These are phyloP conservation scores for Zygoascus sp. DNA, from an alignment of 1,139 yeast genomes.

Conservation along the genomic window DNA sequence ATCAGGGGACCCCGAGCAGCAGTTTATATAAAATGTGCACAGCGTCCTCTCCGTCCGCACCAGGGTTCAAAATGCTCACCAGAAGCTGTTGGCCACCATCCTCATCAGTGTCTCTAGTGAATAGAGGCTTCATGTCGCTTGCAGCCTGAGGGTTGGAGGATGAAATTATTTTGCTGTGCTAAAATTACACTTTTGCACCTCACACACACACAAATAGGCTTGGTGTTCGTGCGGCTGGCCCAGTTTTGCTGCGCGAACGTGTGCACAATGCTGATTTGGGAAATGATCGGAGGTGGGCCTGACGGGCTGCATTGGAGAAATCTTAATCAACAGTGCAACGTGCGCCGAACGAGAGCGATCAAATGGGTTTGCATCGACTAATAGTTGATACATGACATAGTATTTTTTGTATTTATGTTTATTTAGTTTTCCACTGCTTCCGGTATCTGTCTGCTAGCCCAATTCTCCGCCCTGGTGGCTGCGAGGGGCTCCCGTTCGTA, in stretches of 20 bases:
- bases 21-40: background rate
- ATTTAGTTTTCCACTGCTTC: too few species aligned
- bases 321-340: too few species aligned
- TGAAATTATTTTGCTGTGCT: background rate
- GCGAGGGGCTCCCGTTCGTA: too few species aligned
- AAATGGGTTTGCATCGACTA: background rate
- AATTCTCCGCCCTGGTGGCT: too few species aligned
- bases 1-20: background rate
- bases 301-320: background rate
- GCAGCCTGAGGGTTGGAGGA: background rate
- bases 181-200: background rate
- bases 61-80: constrained; percentile 16
- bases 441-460: too few species aligned
- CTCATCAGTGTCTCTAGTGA: background rate
- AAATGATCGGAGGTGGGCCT: background rate
- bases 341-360: too few species aligned
- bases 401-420: too few species aligned
- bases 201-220: too few species aligned
- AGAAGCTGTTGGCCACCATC: constrained; percentile 21
- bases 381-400: too few species aligned
- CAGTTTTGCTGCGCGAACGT: too few species aligned
- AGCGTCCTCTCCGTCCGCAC: background rate
- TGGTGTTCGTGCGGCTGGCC: background rate
- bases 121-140: background rate
- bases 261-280: too few species aligned